Evolutionary conservation across 78 protist genomes (phyloP).

Genomic region (Parvularia atlantis): DNA sequence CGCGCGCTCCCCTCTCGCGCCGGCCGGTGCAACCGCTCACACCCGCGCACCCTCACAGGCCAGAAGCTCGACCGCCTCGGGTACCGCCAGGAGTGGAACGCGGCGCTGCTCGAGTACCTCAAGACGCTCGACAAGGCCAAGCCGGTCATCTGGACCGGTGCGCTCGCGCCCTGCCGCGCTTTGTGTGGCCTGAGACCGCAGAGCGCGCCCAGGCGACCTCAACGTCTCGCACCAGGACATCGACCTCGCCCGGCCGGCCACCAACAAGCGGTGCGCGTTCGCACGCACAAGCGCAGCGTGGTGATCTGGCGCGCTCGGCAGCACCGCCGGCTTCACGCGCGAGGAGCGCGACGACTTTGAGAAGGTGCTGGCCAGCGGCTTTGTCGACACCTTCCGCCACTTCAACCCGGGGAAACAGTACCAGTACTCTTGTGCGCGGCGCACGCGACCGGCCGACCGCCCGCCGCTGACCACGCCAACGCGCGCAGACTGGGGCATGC

Average conservation of each 20-base stretch:
- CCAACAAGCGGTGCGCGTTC: constrained; percentile 19
- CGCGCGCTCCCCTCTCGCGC: neutral
- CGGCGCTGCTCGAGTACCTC: constrained; percentile 29
- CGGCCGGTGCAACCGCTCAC: no score
- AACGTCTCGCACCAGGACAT: constrained; percentile 45
- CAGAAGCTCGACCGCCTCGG: constrained; percentile 13
- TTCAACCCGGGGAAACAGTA: no score
- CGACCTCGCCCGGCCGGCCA: constrained; percentile 49
- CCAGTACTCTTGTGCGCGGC: no score
- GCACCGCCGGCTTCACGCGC: constrained; percentile 58
- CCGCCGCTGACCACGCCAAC: no score
- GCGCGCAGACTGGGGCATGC: no score
- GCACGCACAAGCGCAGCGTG: no score
- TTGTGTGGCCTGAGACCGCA: no score
- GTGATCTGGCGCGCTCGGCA: no score
- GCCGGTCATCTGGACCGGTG: constrained; percentile 66
- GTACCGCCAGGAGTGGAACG: constrained; percentile 55
- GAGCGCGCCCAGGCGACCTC: no score
- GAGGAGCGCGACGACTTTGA: constrained; percentile 50
- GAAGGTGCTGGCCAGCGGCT: constrained; percentile 33
- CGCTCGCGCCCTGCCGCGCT: constrained; percentile 24
- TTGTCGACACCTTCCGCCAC: constrained; percentile 34
- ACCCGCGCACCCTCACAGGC: no score
- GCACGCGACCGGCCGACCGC: no score
- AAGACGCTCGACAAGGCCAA: constrained; percentile 21